Evolutionary conservation across 176 grass and related monocot genomes (phyloP).

Genomic region (Luzula sylvatica): DNA sequence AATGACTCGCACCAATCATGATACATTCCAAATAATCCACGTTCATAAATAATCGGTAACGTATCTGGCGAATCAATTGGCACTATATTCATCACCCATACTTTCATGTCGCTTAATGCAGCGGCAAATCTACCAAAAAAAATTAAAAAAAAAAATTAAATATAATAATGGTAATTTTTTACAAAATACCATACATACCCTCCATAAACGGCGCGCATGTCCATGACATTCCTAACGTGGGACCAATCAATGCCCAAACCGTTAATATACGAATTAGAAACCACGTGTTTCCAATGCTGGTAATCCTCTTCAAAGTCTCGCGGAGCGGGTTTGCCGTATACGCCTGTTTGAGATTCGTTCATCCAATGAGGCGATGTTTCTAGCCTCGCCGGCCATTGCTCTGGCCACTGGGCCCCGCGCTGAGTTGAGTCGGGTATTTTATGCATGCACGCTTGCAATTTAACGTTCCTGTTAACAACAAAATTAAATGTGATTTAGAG

Average conservation of each 20-base stretch:
- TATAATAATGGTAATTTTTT: neutral
- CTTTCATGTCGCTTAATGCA: conserved; percentile 42
- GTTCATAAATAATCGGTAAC: conserved; percentile 61
- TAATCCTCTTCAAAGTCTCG: conserved; percentile 65
- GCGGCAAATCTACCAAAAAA: conserved; percentile 33
- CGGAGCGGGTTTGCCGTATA: conserved; percentile 80
- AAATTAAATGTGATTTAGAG: too few relatives aligned
- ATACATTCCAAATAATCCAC: conserved; percentile 65
- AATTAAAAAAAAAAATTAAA: conserved; percentile 4
- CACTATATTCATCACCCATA: conserved; percentile 74
- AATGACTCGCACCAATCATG: conserved; percentile 80
- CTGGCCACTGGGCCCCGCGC: conserved; percentile 63
- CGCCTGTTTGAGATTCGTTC: conserved; percentile 55
- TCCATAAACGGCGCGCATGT: conserved; percentile 89
- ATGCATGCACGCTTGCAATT: conserved; percentile 81
- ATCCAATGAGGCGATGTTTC: conserved; percentile 62
- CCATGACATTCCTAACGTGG: conserved; percentile 74
- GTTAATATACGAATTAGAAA: conserved; percentile 55
- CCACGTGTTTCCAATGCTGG: conserved; percentile 61
- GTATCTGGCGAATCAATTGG: conserved; percentile 71
- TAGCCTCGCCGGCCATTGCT: conserved; percentile 49
- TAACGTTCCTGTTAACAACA: conserved; percentile 47
- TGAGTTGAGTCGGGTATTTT: conserved; percentile 29
- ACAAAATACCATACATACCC: conserved; percentile 29
- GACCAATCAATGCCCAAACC: conserved; percentile 90